A percentile compares a stretch with the other conserved stretches of the same genome.
Evolutionary conservation across 1,284 basidiomycete genomes (phyloP).

Genomic region (Pascua guehoae): DNA sequence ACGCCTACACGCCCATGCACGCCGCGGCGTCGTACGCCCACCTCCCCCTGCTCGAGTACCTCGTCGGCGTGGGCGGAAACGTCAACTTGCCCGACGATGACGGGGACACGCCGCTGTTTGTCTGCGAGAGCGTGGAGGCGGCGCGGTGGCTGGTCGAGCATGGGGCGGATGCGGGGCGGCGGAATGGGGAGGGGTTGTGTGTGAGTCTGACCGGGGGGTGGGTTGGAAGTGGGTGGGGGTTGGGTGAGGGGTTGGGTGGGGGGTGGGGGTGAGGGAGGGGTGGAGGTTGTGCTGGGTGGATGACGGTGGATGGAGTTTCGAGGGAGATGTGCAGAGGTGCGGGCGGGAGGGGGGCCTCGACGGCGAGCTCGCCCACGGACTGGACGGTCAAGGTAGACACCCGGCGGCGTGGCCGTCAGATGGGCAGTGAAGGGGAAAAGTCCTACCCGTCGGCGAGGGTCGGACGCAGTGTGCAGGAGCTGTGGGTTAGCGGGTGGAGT

Average conservation of each 20-base stretch:
- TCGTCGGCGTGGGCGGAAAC: slow-evolving; percentile 74
- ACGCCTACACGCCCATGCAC: slow-evolving; percentile 89
- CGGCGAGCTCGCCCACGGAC: too few relatives aligned
- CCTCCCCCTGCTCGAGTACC: slow-evolving; percentile 68
- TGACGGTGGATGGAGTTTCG: too few relatives aligned
- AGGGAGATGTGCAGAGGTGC: too few relatives aligned
- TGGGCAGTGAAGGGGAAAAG: too few relatives aligned
- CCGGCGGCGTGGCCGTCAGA: too few relatives aligned
- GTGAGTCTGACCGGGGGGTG: slow-evolving; percentile 53
- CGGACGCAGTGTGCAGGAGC: too few relatives aligned
- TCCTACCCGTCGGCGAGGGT: too few relatives aligned
- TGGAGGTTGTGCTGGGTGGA: too few relatives aligned
- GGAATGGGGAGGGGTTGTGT: slow-evolving; percentile 70
- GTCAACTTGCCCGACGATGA: slow-evolving; percentile 82
- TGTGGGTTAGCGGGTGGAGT: too few relatives aligned
- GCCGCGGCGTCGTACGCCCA: slow-evolving; percentile 93
- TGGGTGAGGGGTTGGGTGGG: neutral
- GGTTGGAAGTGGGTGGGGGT: neutral
- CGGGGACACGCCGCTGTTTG: slow-evolving; percentile 85
- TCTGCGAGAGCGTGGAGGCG: slow-evolving; percentile 75
- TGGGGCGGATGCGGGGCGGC: slow-evolving; percentile 64
- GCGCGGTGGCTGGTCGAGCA: slow-evolving; percentile 73
- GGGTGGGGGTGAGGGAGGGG: too few relatives aligned
- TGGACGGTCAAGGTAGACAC: too few relatives aligned
- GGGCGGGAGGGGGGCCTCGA: too few relatives aligned